phyloP scores from a whole-genome alignment of 495 filamentous ascomycete genomes.

The Penicillium pancosmium region DNA sequence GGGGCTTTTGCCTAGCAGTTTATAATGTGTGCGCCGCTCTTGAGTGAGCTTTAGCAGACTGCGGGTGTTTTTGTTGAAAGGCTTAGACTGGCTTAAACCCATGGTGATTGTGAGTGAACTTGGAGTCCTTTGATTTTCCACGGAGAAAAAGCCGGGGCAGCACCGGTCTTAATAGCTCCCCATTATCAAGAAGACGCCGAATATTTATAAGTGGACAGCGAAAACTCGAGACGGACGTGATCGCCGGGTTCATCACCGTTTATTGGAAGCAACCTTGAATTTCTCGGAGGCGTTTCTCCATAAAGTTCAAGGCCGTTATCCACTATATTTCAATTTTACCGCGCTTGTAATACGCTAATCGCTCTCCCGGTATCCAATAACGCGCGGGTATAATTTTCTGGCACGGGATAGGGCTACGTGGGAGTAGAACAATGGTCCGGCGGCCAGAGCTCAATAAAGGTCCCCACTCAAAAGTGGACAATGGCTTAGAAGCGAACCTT shows the following conservation, averaged over 20 bases:
- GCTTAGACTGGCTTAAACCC: conserved; percentile 4
- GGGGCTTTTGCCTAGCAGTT: not conserved
- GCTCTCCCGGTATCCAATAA: conserved; percentile 2
- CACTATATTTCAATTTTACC: not conserved
- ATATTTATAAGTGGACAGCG: not conserved
- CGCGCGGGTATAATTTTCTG: not conserved
- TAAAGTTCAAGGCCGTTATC: not conserved
- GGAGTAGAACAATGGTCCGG: conserved; percentile 2
- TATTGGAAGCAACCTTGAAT: not conserved
- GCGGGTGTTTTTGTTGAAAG: not conserved
- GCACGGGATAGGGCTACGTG: conserved; percentile 6
- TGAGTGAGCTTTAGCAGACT: conserved; percentile 1
- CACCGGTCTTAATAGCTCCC: not conserved
- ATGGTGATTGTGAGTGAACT: not conserved
- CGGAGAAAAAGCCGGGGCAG: not conserved
- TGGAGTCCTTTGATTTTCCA: not conserved
- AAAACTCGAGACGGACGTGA: not conserved
- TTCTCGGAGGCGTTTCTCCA: not conserved
- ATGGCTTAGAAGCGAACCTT: conserved; percentile 1
- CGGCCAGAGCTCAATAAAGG: conserved; percentile 2
- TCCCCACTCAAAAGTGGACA: conserved; percentile 1
- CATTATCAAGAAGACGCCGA: not conserved
- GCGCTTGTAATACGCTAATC: conserved; percentile 4
- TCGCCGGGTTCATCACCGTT: not conserved
- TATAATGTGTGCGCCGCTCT: conserved; percentile 2